phyloP scores from a whole-genome alignment of 2,329 filamentous ascomycete genomes.

The Akanthomyces lecanii region DNA sequence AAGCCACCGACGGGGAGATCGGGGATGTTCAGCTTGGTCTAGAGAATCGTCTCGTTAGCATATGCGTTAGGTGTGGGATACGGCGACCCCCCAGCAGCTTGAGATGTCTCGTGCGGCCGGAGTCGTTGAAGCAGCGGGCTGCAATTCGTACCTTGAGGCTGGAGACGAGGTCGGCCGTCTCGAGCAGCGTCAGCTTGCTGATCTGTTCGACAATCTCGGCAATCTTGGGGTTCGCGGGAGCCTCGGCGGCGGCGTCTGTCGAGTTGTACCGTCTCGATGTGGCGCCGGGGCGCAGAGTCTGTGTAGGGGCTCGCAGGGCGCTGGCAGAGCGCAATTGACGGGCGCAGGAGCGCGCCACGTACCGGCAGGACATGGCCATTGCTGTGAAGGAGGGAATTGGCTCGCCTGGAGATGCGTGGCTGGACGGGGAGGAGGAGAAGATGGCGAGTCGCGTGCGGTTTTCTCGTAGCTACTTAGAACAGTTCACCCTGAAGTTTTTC shows the following conservation, averaged over 20 bases:
- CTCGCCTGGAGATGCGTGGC: conserved; percentile 26
- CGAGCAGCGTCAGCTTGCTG: conserved; percentile 92
- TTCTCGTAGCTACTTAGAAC: conserved; percentile 18
- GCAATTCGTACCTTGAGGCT: conserved; percentile 73
- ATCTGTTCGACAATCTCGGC: conserved; percentile 95
- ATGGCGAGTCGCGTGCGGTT: conserved; percentile 21
- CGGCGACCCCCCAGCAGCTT: neutral
- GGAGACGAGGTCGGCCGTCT: conserved; percentile 93
- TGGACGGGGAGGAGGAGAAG: conserved; percentile 20
- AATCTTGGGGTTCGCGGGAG: conserved; percentile 81
- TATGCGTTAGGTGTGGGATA: neutral
- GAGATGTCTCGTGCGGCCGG: neutral
- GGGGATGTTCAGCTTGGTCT: conserved; percentile 95
- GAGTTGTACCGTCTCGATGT: conserved; percentile 78
- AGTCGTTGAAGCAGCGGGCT: neutral
- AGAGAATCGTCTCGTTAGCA: conserved; percentile 14
- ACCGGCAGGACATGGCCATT: conserved; percentile 62
- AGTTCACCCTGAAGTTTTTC: conserved; percentile 39
- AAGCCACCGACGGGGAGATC: conserved; percentile 95
- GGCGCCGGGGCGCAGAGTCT: conserved; percentile 41
- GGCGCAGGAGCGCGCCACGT: conserved; percentile 60
- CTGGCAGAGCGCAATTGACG: conserved; percentile 53
- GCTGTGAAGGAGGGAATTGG: conserved; percentile 28
- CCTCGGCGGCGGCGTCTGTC: conserved; percentile 59
- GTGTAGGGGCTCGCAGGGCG: conserved; percentile 45